Base-by-base conservation (phyloP, 495 filamentous ascomycete species). In the Cryomyces minteri region DNA sequence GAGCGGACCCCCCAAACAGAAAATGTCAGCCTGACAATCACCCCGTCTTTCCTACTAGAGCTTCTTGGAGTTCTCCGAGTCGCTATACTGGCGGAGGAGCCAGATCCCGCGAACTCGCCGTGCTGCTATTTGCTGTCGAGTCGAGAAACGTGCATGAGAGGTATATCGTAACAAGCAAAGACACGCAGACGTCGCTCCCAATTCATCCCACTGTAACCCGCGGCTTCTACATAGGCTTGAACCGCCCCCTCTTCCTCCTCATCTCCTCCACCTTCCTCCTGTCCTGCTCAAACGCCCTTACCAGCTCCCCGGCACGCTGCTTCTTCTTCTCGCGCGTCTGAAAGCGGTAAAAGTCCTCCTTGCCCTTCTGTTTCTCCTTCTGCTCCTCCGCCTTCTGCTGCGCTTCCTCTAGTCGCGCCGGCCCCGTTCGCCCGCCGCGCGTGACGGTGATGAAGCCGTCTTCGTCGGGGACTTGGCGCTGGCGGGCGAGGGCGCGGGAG, bases 391-490 rank as follows among this genome's bases (percentile, higher is more conserved):
- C 73, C 53, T 79, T 69, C 56, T 73, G 76, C 61, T 79, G 73
- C 8, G 81, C 79, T 54, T 86, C 84, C 53, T 82, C 81, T 48
- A 77, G 72, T 40, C 74, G 67, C 12, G 83, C 84, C 6, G 82
- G 78, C 9, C 82, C 85, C 7, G 69, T 67, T 46, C 81, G 76
- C 6, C 79, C 75, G 4, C 87, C 88, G 46, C 80, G 70, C 4
- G 79, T 82, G 31, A 98, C 92, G 31, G 85, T 95, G 18, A 95
- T 70, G 57, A 98, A 98, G 7, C 90, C 90, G 62, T 98, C 92
- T 56, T 84, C 86, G 58, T 98, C 90, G 7, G 90, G 84, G 54
- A 80, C 78, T 53, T 77, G 73, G 40, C 81, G 71, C 48, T 74
- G 63, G 46, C 69, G 68, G 50, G 78, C 74, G 32, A 74, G 75